Evolutionary conservation across 2,329 filamentous ascomycete species (phyloP), one percentile per base, ranked within the genome.

Genomic region (Pseudofabraea citricarpa): DNA sequence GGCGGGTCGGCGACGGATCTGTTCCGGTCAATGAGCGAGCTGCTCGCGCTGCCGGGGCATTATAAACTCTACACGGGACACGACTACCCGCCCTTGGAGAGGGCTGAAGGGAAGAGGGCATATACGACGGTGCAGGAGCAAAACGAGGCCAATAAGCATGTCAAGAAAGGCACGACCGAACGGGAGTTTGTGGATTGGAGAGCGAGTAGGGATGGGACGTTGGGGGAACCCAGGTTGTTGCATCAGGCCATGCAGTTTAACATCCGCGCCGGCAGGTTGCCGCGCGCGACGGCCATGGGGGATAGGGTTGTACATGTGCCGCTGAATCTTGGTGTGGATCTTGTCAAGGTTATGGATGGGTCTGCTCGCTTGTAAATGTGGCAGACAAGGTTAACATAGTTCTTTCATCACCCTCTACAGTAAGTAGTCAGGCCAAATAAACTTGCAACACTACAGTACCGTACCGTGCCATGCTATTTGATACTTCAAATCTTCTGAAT

Each of bases 21-120:
- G 2, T 79, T 62, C 44, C 36, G 55, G 3, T 77, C 74, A 1
- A 67, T 64, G 50, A 45, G 65, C 18, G 61, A 58, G 33, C 59
- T 79, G 0, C 62, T 78, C 0, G 44, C 49, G 18, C 40, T 78
- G 1, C 66, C 69, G 0, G 62, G 57, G 2, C 53, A 74, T 21
- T 64, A 67, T 33, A 71, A 67, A 38, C 65, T 79, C 35, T 79
- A 73, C 67, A 72, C 69, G 0, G 75, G 75, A 0, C 75, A 79
- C 44, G 75, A 79, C 49, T 79, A 79, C 45, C 72, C 74, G 0
- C 64, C 69, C 0, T 50, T 55, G 3, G 57, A 47, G 1, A 62
- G 70, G 4, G 43, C 42, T 7, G 44, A 45, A 0, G 56, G 49
- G 0, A 66, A 72, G 0, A 45, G 65, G 0, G 57, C 74, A 0